Evolutionary conservation across 73 alveolate species (phyloP).

Genomic region (Paramecium sexaurelia): DNA sequence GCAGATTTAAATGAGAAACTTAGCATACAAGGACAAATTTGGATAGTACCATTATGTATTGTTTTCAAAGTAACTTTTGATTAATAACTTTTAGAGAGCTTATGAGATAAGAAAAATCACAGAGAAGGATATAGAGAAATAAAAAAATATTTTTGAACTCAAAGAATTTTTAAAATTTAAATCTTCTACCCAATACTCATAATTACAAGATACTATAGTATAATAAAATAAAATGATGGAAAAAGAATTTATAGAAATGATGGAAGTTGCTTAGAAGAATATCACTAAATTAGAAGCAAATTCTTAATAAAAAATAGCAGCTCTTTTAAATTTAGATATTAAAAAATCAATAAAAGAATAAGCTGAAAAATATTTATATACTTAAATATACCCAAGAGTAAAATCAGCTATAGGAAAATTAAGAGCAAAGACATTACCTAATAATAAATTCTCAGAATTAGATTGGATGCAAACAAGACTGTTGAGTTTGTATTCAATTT

Average conservation of each 20-base stretch:
- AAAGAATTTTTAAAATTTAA: neutral
- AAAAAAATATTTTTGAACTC: neutral
- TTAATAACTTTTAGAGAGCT: neutral
- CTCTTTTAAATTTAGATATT: constrained; percentile 23
- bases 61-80: neutral
- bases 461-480: constrained; percentile 9
- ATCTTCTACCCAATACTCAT: neutral
- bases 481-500: neutral
- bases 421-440: neutral
- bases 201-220: neutral
- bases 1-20: constrained; percentile 44
- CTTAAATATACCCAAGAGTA: neutral
- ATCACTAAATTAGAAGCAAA: neutral
- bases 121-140: neutral
- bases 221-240: neutral
- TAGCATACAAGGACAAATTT: neutral
- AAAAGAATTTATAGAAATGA: neutral
- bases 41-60: constrained; percentile 26
- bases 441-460: neutral
- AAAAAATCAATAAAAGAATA: neutral
- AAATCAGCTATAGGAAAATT: neutral
- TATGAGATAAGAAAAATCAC: neutral
- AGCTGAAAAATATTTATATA: constrained; percentile 3
- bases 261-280: neutral
- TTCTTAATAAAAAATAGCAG: neutral